Evolutionary conservation across 1,284 basidiomycete genomes (phyloP).

Genomic region (Ustilago curta): DNA sequence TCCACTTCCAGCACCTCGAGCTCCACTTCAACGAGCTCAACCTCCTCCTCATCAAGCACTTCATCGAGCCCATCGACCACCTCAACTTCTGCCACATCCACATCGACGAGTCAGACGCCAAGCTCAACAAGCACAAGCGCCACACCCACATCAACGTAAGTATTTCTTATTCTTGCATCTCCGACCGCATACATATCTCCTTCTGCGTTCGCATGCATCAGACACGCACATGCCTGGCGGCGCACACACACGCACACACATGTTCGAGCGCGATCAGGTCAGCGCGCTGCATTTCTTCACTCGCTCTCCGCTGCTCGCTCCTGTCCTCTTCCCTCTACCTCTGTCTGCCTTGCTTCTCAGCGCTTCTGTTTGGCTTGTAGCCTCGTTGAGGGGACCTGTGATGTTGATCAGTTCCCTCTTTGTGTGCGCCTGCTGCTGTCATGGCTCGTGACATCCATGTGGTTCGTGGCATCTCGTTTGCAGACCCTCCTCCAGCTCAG

Average conservation of each 20-base stretch:
- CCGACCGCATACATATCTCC: background rate
- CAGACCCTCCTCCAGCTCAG: constrained; percentile 33
- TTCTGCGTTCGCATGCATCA: constrained; percentile 29
- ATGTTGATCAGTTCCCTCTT: constrained; percentile 36
- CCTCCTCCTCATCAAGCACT: constrained; percentile 10
- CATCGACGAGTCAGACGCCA: constrained; percentile 17
- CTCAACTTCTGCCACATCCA: constrained; percentile 14
- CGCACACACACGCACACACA: constrained; percentile 18
- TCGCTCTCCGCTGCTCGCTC: background rate
- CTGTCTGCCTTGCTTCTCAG: background rate
- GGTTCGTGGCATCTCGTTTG: constrained; percentile 4
- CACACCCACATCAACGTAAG: constrained; percentile 46
- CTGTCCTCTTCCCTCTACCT: background rate
- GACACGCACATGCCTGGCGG: constrained; percentile 21
- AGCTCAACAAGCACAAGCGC: constrained; percentile 31
- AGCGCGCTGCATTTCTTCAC: constrained; percentile 1
- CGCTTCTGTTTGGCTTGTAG: constrained; percentile 3
- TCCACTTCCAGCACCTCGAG: constrained; percentile 20
- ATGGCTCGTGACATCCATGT: constrained; percentile 10
- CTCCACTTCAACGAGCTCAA: constrained; percentile 19
- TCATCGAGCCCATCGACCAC: constrained; percentile 6
- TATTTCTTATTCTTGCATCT: constrained; percentile 5
- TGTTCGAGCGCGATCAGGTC: background rate
- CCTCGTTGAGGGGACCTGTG: constrained; percentile 19
- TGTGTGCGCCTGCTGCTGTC: constrained; percentile 13